phyloP scores from a whole-genome alignment of 2,329 filamentous ascomycete genomes.

The Ophiocordyceps australis region DNA sequence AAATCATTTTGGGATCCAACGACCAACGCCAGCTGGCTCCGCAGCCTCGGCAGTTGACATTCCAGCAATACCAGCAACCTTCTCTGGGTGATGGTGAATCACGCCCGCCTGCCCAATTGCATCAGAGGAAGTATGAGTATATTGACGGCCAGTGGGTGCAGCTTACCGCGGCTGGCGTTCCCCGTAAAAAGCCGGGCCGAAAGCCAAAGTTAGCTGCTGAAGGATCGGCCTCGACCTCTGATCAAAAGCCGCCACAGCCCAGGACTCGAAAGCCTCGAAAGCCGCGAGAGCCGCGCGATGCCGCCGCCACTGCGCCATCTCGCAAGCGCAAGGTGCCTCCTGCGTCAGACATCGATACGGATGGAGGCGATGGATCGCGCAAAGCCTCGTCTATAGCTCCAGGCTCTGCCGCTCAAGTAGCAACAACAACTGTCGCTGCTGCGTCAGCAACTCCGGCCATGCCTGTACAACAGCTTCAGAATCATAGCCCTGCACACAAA shows the following conservation, averaged over 20 bases:
- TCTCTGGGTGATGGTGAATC: conserved; percentile 5
- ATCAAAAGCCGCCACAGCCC: conserved; percentile 19
- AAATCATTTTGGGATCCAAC: conserved; percentile 28
- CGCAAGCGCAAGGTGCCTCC: conserved; percentile 34
- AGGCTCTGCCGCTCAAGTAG: conserved; percentile 8
- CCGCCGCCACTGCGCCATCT: too few species aligned
- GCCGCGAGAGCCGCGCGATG: conserved; percentile 39
- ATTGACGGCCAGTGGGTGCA: conserved; percentile 23
- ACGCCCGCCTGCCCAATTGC: conserved; percentile 4
- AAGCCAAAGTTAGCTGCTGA: too few species aligned
- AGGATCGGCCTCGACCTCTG: conserved; percentile 25
- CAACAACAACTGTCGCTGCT: conserved; percentile 12
- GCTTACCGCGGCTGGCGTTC: conserved; percentile 37
- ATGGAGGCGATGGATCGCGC: conserved; percentile 9
- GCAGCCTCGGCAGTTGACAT: conserved; percentile 8
- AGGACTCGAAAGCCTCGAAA: conserved; percentile 37
- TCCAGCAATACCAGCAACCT: conserved; percentile 7
- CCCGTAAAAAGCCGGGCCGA: conserved; percentile 45
- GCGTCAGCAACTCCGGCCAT: conserved; percentile 6
- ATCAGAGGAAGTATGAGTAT: conserved; percentile 13
- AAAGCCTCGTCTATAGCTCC: conserved; percentile 15
- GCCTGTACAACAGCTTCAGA: neutral
- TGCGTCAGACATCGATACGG: conserved; percentile 17
- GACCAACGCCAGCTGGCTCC: conserved; percentile 6
- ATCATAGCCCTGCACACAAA: conserved; percentile 2